phyloP scores from a whole-genome alignment of 306 rosid genomes.

The Cyamopsis tetragonoloba region DNA sequence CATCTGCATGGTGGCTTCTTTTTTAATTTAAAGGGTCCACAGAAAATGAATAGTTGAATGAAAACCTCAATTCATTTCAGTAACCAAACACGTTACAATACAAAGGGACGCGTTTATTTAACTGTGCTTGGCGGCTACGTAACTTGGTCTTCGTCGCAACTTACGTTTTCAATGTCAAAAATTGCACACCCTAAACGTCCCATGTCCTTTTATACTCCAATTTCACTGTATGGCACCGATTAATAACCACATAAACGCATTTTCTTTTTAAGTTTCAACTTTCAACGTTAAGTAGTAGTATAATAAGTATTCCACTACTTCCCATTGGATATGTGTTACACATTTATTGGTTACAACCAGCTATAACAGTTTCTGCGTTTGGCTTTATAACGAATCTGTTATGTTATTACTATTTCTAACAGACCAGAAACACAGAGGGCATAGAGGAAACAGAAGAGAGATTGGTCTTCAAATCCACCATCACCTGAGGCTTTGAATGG shows the following conservation, averaged over 20 bases:
- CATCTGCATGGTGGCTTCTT: neutral
- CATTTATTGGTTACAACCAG: conserved; percentile 16
- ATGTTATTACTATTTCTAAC: conserved; percentile 6
- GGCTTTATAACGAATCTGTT: conserved; percentile 29
- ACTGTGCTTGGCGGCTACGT: conserved; percentile 31
- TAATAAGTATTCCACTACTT: neutral
- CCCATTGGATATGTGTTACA: neutral
- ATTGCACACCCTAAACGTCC: conserved; percentile 23
- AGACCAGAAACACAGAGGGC: conserved; percentile 5
- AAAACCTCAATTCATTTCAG: too few species aligned
- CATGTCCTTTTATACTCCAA: conserved; percentile 9
- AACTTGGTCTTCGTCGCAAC: neutral
- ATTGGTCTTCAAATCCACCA: conserved; percentile 15
- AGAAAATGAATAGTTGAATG: neutral
- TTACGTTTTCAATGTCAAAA: conserved; percentile 8
- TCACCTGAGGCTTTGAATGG: neutral
- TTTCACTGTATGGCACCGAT: conserved; percentile 16
- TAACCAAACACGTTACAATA: conserved; percentile 12
- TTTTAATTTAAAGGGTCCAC: neutral
- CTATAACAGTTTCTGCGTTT: conserved; percentile 16
- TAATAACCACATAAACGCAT: neutral
- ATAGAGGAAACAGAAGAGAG: neutral
- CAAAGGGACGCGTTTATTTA: neutral
- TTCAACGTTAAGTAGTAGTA: too few species aligned
- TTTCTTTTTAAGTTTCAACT: conserved; percentile 22